These are phyloP conservation scores for Xylaria sp. DNA, from an alignment of 2,329 filamentous ascomycete genomes.

Conservation along the genomic window DNA sequence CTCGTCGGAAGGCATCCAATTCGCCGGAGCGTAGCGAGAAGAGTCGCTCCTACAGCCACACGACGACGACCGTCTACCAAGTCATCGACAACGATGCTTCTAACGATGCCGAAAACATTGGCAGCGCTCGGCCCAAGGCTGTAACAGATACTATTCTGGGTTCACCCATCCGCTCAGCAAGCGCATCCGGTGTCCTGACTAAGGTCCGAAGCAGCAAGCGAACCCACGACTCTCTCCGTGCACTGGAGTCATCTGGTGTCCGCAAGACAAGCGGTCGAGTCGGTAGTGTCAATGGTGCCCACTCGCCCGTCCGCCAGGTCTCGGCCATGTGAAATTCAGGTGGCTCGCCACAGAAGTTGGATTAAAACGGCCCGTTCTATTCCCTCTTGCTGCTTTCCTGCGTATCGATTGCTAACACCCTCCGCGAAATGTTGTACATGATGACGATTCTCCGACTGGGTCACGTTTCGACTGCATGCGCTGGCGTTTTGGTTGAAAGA, in stretches of 20 bases:
- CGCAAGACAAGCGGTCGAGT: constrained; percentile 74
- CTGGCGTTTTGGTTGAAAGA: constrained; percentile 53
- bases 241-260: constrained; percentile 64
- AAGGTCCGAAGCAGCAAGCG: constrained; percentile 73
- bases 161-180: constrained; percentile 58
- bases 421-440: constrained; percentile 48
- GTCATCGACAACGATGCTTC: constrained; percentile 74
- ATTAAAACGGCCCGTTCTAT: constrained; percentile 36
- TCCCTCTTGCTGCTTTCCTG: constrained; percentile 40
- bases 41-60: constrained; percentile 77
- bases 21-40: constrained; percentile 71
- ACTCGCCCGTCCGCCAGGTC: constrained; percentile 63
- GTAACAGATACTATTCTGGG: constrained; percentile 62
- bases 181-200: constrained; percentile 65
- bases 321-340: constrained; percentile 55
- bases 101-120: constrained; percentile 77
- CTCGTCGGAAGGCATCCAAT: constrained; percentile 71
- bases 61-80: constrained; percentile 73
- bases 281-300: constrained; percentile 63
- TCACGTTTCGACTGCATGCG: constrained; percentile 55
- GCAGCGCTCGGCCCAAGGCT: constrained; percentile 66
- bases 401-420: constrained; percentile 42
- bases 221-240: constrained; percentile 60
- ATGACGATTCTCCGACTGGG: constrained; percentile 57
- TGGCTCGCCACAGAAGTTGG: constrained; percentile 33